These are phyloP conservation scores for Blastobotrys aristatus DNA, from an alignment of 1,139 yeast genomes.

Conservation along the genomic window DNA sequence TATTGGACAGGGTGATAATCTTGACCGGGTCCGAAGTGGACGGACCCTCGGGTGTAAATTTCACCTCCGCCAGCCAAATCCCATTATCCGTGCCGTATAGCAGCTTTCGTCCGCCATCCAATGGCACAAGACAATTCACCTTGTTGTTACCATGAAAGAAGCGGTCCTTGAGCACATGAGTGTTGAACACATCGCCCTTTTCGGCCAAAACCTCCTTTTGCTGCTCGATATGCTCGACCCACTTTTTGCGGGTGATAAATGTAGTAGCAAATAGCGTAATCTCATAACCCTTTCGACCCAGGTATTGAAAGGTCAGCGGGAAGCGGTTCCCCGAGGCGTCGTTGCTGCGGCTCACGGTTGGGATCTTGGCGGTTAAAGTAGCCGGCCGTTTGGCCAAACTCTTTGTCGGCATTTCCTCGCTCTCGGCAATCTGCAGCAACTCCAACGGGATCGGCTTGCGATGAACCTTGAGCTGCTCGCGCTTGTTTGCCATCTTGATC, in stretches of 20 bases:
- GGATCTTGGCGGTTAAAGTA: constrained; percentile 23
- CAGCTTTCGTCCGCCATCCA: constrained; percentile 90
- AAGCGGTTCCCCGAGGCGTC: constrained; percentile 35
- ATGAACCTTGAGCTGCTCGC: constrained; percentile 87
- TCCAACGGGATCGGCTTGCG: constrained; percentile 93
- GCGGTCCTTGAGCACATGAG: constrained; percentile 59
- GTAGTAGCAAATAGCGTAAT: constrained; percentile 63
- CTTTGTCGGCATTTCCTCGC: constrained; percentile 70
- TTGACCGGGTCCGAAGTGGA: constrained; percentile 72
- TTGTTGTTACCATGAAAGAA: constrained; percentile 68
- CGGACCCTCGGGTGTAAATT: constrained; percentile 39
- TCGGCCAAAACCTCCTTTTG: constrained; percentile 74
- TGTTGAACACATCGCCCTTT: constrained; percentile 73
- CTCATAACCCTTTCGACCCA: constrained; percentile 63
- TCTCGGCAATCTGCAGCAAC: constrained; percentile 66
- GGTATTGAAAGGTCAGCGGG: constrained; percentile 49
- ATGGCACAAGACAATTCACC: constrained; percentile 89
- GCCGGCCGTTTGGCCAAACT: constrained; percentile 38
- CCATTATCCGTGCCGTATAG: constrained; percentile 92
- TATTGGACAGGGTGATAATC: constrained; percentile 69
- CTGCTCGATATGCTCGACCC: constrained; percentile 69
- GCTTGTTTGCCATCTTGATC: constrained; percentile 79
- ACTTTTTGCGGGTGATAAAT: constrained; percentile 67
- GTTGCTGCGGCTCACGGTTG: constrained; percentile 14
- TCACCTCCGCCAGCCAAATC: constrained; percentile 62